Evolutionary conservation across 2,329 filamentous ascomycete species (phyloP).

Genomic region (Epichloe elymi): DNA sequence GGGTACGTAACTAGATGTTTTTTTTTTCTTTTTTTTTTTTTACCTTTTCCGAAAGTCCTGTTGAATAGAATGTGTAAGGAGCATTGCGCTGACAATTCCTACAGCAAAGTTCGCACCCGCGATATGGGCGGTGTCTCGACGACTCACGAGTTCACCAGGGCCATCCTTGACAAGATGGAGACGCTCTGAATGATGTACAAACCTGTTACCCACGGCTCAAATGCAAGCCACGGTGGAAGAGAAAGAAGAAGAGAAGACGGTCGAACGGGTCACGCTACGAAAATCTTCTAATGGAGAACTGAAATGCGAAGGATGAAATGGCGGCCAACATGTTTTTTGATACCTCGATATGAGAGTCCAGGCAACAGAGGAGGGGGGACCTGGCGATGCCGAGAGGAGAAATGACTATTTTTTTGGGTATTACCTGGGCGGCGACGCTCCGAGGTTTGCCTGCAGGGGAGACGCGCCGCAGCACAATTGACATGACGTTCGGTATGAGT

Average conservation of each 20-base stretch:
- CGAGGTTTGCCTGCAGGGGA: background rate
- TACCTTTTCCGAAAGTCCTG: background rate
- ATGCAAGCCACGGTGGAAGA: background rate
- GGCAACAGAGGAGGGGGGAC: background rate
- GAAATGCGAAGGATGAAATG: background rate
- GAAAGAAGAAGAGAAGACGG: background rate
- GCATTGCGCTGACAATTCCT: constrained; percentile 25
- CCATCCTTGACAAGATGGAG: constrained; percentile 95
- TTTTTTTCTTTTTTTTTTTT: background rate
- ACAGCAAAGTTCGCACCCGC: constrained; percentile 71
- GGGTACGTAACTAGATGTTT: constrained; percentile 45
- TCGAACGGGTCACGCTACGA: background rate
- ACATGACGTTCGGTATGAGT: background rate
- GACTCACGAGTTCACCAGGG: constrained; percentile 90
- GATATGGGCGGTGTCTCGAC: constrained; percentile 90
- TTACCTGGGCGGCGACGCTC: background rate
- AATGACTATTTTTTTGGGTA: background rate
- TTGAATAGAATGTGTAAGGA: background rate
- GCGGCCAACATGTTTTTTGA: background rate
- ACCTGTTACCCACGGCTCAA: background rate
- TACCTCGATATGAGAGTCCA: constrained; percentile 1
- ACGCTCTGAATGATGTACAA: constrained; percentile 34
- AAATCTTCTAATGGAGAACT: background rate
- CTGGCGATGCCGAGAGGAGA: background rate
- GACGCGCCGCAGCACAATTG: background rate